Conservation (phyloP, 352 stramenopile species). For the Phytophthora podocarpi region DNA sequence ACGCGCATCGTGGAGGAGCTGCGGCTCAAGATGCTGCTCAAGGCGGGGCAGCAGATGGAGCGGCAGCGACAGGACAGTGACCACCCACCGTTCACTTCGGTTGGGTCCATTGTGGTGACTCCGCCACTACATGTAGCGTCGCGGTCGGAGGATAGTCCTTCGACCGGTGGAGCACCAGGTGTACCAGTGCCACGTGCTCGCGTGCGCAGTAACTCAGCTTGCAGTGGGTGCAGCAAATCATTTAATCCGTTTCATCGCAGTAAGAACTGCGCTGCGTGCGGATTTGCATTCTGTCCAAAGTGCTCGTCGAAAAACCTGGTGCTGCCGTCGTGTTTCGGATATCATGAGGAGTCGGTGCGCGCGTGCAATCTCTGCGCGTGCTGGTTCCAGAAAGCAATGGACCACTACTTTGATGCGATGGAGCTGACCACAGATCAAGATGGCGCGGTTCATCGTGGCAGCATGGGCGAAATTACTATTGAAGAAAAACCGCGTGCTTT, state of each 20-base stretch:
- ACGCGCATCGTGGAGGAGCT: slow-evolving; percentile 65
- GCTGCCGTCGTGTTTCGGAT: slow-evolving; percentile 65
- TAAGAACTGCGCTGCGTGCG: slow-evolving; percentile 61
- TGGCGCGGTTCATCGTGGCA: slow-evolving; percentile 5
- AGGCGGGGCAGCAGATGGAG: slow-evolving; percentile 51
- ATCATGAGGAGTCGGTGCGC: slow-evolving; percentile 49
- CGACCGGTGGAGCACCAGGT: slow-evolving; percentile 26
- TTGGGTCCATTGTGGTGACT: slow-evolving; percentile 3
- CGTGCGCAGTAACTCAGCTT: slow-evolving; percentile 38
- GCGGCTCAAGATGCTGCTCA: slow-evolving; percentile 57
- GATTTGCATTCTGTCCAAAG: slow-evolving; percentile 68
- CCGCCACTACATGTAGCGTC: neutral
- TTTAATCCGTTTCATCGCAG: slow-evolving; percentile 78
- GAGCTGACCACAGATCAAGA: slow-evolving; percentile 41
- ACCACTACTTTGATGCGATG: slow-evolving; percentile 70
- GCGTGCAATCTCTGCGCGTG: slow-evolving; percentile 60
- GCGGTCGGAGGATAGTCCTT: slow-evolving; percentile 6
- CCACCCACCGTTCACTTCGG: slow-evolving; percentile 17
- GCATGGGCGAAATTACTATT: slow-evolving; percentile 22
- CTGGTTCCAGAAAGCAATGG: slow-evolving; percentile 76
- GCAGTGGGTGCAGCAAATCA: slow-evolving; percentile 59
- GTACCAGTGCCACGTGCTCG: slow-evolving; percentile 51
- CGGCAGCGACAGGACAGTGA: slow-evolving; percentile 31
- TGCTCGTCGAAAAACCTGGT: slow-evolving; percentile 61
- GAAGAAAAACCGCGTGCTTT: slow-evolving; percentile 23